Percentiles rank a stretch among this genome's conserved stretches.
Conservation (phyloP, 108 stramenopile species). For the Licmophora abbreviata region DNA sequence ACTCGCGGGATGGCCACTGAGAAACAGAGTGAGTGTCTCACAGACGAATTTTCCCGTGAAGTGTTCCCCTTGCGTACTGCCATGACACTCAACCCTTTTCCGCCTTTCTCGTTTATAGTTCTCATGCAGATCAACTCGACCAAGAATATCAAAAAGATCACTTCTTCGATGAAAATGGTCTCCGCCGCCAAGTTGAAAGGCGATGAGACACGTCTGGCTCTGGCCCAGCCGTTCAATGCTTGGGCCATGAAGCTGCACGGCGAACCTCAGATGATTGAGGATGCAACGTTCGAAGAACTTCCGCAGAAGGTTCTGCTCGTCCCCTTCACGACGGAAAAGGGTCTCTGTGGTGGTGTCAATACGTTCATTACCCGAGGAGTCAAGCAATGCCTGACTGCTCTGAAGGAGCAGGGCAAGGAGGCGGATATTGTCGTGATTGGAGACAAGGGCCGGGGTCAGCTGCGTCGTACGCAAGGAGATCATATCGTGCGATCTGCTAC, state of each 20-base stretch:
- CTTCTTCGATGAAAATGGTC: slow-evolving; percentile 99
- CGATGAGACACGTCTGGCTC: slow-evolving; percentile 79
- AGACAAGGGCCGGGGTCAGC: slow-evolving; percentile 95
- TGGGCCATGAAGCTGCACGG: slow-evolving; percentile 64
- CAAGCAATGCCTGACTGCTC: slow-evolving; percentile 42
- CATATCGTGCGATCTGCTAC: slow-evolving; percentile 60
- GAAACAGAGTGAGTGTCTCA: no score
- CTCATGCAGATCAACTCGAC: slow-evolving; percentile 95
- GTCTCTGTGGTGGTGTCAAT: slow-evolving; percentile 99
- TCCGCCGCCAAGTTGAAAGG: slow-evolving; percentile 99
- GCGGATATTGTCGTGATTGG: slow-evolving; percentile 88
- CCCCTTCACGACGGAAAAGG: slow-evolving; percentile 93
- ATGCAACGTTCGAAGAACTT: slow-evolving; percentile 74
- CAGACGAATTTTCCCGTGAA: slow-evolving; percentile 5
- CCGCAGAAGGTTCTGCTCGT: slow-evolving; percentile 88
- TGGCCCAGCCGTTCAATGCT: slow-evolving; percentile 70
- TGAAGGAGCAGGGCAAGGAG: slow-evolving; percentile 78
- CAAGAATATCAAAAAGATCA: slow-evolving; percentile 99
- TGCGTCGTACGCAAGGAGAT: slow-evolving; percentile 66
- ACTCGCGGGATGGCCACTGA: slow-evolving; percentile 87
- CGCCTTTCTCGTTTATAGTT: no score
- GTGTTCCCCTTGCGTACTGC: no score
- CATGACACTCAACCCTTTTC: slow-evolving; percentile 5
- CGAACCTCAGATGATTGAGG: slow-evolving; percentile 40
- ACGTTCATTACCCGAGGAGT: slow-evolving; percentile 86